phyloP scores from a whole-genome alignment of 495 filamentous ascomycete genomes.

The Penicillium paradoxum region DNA sequence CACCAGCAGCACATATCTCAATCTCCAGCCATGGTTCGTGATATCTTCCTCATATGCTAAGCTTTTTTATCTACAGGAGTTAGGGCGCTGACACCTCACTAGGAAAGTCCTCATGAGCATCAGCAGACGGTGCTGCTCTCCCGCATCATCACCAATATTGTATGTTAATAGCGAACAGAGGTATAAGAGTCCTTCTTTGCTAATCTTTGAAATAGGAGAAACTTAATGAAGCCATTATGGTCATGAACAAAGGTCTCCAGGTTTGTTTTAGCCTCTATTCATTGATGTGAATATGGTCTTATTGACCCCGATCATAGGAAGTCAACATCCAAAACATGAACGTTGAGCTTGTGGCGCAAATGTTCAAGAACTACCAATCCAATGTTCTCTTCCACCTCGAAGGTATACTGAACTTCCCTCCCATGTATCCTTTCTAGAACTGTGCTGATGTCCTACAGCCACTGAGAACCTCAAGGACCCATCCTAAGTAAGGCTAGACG shows the following conservation, averaged over 20 bases:
- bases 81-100: constrained; percentile 3
- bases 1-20: background rate
- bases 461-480: constrained; percentile 84
- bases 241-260: constrained; percentile 87
- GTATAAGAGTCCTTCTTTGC: background rate
- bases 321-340: constrained; percentile 99
- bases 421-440: background rate
- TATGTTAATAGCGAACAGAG: constrained; percentile 35
- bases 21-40: constrained; percentile 15
- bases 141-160: constrained; percentile 95
- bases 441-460: constrained; percentile 42
- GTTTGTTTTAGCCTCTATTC: constrained; percentile 36
- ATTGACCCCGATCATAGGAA: constrained; percentile 51
- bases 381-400: constrained; percentile 97
- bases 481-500: constrained; percentile 35
- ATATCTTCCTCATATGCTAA: background rate
- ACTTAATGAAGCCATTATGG: constrained; percentile 88
- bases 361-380: constrained; percentile 99
- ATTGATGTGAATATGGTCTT: background rate
- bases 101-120: constrained; percentile 97
- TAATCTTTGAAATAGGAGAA: constrained; percentile 64
- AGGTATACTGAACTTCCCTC: constrained; percentile 49
- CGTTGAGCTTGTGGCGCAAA: constrained; percentile 93
- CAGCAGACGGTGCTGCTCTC: constrained; percentile 91
- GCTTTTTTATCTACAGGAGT: background rate